Conservation (phyloP, 2,329 filamentous ascomycete genomes). For the Ilyonectria sp. region DNA sequence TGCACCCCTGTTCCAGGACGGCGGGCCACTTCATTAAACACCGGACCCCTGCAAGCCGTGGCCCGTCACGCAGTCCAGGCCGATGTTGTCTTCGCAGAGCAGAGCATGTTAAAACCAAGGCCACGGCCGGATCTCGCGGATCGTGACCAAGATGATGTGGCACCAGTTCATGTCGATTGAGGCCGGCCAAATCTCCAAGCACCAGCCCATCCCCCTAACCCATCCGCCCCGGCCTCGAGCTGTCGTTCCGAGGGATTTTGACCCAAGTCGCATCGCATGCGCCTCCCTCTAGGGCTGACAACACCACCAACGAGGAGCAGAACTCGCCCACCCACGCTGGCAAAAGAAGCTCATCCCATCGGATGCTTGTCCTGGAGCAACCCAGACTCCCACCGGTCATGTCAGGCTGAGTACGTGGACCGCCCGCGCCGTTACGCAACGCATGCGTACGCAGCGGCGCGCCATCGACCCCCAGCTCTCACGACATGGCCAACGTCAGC, state of each 20-base stretch:
- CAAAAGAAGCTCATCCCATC: not conserved
- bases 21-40: constrained; percentile 19
- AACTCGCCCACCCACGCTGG: not conserved
- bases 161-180: not conserved
- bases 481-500: constrained; percentile 18
- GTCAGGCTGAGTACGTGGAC: not conserved
- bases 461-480: constrained; percentile 13
- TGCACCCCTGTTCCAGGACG: not conserved
- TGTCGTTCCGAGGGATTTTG: not conserved
- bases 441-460: constrained; percentile 6
- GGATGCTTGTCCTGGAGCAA: not conserved
- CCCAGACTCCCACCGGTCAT: not conserved
- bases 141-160: constrained; percentile 1
- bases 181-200: not conserved
- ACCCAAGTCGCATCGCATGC: not conserved
- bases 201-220: not conserved
- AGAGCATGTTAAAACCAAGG: not conserved
- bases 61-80: too few relatives aligned
- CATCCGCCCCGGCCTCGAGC: not conserved
- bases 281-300: not conserved
- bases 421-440: constrained; percentile 12
- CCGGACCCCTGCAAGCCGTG: not conserved
- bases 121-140: constrained; percentile 2
- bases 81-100: too few relatives aligned
- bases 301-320: not conserved